phyloP scores from a whole-genome alignment of 352 stramenopile species.

The Pythium chondricola region DNA sequence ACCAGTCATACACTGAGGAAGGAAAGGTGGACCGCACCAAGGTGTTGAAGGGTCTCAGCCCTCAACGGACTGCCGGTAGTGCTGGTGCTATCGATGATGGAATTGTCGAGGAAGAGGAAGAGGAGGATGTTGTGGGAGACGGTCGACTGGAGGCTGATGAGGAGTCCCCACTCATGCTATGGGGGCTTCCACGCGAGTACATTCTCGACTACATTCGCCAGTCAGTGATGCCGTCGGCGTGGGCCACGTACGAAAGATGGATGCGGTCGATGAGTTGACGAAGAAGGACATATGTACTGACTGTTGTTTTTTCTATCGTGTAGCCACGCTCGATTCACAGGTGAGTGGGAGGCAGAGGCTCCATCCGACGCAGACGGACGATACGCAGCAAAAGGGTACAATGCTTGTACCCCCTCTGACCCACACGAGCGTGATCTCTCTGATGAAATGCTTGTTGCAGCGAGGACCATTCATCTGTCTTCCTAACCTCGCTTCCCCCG shows the following conservation, averaged over 20 bases:
- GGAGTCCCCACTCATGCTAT: conserved; percentile 38
- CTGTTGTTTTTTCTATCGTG: conserved; percentile 8
- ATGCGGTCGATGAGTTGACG: too few relatives aligned
- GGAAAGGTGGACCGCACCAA: conserved; percentile 43
- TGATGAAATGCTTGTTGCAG: too few relatives aligned
- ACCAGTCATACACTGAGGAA: conserved; percentile 26
- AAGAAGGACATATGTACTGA: too few relatives aligned
- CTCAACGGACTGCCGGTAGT: background rate
- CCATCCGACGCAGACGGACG: conserved; percentile 11
- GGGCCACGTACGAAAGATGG: conserved; percentile 32
- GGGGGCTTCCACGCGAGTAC: conserved; percentile 61
- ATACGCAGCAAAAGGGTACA: conserved; percentile 11
- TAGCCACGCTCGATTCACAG: conserved; percentile 24
- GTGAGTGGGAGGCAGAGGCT: conserved; percentile 38
- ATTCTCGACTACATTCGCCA: conserved; percentile 76
- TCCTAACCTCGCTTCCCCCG: conserved; percentile 13
- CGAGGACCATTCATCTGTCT: conserved; percentile 3
- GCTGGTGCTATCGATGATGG: background rate
- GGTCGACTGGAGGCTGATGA: conserved; percentile 5
- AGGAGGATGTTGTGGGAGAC: background rate
- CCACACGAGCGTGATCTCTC: too few relatives aligned
- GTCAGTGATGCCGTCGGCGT: conserved; percentile 59
- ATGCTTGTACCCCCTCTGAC: too few relatives aligned
- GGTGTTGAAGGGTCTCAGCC: conserved; percentile 28
- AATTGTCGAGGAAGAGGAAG: conserved; percentile 5